phyloP scores from a whole-genome alignment of 1,284 basidiomycete genomes.

The Malassezia caprae region DNA sequence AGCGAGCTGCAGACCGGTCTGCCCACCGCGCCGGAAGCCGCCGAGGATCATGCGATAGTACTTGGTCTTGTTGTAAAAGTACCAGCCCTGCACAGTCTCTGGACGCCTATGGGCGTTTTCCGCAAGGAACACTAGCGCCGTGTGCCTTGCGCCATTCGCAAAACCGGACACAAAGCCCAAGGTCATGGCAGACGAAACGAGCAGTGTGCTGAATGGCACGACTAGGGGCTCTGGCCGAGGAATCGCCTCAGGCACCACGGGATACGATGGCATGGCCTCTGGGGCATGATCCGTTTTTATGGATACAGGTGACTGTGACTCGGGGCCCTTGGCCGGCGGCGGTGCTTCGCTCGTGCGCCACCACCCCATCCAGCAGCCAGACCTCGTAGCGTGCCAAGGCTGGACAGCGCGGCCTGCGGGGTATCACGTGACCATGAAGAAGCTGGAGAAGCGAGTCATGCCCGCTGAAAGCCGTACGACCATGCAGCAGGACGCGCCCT shows the following conservation, averaged over 20 bases:
- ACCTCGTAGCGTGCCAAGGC: neutral
- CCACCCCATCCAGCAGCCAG: neutral
- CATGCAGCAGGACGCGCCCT: neutral
- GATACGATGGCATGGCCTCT: neutral
- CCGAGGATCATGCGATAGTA: constrained; percentile 42
- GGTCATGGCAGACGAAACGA: constrained; percentile 21
- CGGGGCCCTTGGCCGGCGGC: neutral
- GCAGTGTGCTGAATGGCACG: constrained; percentile 14
- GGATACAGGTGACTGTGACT: neutral
- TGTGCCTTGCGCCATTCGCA: constrained; percentile 24
- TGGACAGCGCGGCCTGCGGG: neutral
- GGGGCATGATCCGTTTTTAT: neutral
- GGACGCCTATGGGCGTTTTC: constrained; percentile 46
- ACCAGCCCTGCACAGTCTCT: constrained; percentile 47
- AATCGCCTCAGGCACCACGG: neutral
- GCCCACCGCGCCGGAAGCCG: constrained; percentile 28
- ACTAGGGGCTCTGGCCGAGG: neutral
- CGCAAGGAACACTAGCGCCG: constrained; percentile 40
- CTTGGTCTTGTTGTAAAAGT: constrained; percentile 48
- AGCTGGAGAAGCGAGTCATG: neutral
- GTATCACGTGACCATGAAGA: neutral
- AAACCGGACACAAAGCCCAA: constrained; percentile 36
- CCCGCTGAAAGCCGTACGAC: neutral
- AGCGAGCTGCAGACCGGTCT: constrained; percentile 25
- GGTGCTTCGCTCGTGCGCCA: neutral